A percentile compares a stretch with the other conserved stretches of the same genome.
phyloP scores from a whole-genome alignment of 2,329 filamentous ascomycete genomes.

The Cadophora luteo-olivacea region DNA sequence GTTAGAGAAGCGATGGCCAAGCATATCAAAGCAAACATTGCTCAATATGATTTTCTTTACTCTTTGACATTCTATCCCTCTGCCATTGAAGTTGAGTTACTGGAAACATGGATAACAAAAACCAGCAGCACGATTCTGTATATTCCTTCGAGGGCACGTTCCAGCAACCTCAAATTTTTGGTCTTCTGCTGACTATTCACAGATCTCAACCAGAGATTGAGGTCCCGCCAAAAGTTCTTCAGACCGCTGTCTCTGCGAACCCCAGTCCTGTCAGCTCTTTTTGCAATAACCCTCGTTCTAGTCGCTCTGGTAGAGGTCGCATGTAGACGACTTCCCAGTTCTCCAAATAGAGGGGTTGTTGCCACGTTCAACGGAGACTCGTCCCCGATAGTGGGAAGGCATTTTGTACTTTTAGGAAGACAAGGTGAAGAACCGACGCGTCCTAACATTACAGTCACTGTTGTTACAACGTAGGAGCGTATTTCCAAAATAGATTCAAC shows the following conservation, averaged over 20 bases:
- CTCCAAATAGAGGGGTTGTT: constrained; percentile 14
- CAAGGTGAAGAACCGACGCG: background rate
- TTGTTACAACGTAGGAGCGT: background rate
- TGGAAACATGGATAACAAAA: background rate
- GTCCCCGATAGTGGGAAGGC: background rate
- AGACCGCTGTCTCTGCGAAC: constrained; percentile 9
- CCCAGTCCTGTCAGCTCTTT: constrained; percentile 9
- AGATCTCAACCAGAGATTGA: constrained; percentile 2
- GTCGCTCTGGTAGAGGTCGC: constrained; percentile 3
- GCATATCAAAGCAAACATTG: background rate
- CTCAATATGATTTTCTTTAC: background rate
- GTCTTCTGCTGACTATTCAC: background rate
- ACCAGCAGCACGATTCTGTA: background rate
- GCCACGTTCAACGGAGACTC: constrained; percentile 3
- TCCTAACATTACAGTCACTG: background rate
- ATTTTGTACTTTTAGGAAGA: background rate
- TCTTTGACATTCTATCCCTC: background rate
- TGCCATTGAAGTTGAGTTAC: background rate
- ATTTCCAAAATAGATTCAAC: background rate
- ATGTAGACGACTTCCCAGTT: constrained; percentile 13
- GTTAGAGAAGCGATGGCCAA: background rate
- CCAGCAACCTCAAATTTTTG: background rate
- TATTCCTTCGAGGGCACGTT: background rate
- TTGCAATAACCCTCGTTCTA: constrained; percentile 5
- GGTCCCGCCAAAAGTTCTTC: constrained; percentile 1